Evolutionary conservation across 345 rosid genomes (phyloP).

Genomic region (Salix arbutifolia): DNA sequence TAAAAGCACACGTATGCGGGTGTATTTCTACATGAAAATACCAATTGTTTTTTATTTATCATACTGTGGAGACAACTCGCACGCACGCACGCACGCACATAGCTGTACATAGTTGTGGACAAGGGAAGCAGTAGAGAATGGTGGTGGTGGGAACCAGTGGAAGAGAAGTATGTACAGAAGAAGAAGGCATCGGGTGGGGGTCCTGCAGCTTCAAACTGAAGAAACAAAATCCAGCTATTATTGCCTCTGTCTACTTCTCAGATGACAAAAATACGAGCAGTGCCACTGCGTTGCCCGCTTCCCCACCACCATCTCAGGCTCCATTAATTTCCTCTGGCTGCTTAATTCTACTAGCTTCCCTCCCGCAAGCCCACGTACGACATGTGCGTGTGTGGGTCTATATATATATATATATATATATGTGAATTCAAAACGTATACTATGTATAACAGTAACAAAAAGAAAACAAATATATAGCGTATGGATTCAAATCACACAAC

Average conservation of each 20-base stretch:
- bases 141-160: conserved; percentile 10
- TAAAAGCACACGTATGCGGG: too few species aligned
- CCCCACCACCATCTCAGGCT: conserved; percentile 8
- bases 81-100: background rate
- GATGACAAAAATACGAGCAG: conserved; percentile 33
- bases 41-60: too few species aligned
- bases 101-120: background rate
- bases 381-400: too few species aligned
- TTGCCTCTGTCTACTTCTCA: conserved; percentile 46
- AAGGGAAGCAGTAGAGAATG: conserved; percentile 3
- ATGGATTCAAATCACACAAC: too few species aligned
- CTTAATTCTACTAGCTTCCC: too few species aligned
- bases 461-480: too few species aligned
- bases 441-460: too few species aligned
- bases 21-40: too few species aligned
- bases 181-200: background rate
- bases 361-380: too few species aligned
- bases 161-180: conserved; percentile 6
- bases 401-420: too few species aligned
- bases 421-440: too few species aligned
- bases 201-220: conserved; percentile 29
- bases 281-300: conserved; percentile 30
- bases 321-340: too few species aligned
- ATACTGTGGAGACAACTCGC: background rate
- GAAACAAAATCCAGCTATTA: conserved; percentile 38